Base-by-base conservation (phyloP, 2,329 filamentous ascomycete species). In the Byssochlamys sp. region DNA sequence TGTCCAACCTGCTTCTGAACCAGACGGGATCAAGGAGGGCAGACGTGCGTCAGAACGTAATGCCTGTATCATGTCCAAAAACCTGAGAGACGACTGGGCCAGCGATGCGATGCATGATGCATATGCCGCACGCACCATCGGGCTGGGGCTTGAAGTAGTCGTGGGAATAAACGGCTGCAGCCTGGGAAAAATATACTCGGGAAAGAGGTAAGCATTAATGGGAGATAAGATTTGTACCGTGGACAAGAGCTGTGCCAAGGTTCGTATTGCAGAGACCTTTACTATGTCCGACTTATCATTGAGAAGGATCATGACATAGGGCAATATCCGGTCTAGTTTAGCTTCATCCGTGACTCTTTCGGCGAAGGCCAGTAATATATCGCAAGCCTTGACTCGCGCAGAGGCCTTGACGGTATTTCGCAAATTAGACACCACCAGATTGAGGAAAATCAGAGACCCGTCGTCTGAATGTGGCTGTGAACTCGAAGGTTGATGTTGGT, bases 331-430 rank as follows among this genome's bases (percentile, higher is more conserved):
- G 71, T 99, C 95, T 53, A 99, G 78, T 71, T 96, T 97, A 2
- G 91, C 91, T 74, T 99, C 94, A 69, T 99, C 95, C 0, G 92
- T 95, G 26, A 97, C 75, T 59, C 89, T 82, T 73, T 97, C 91
- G 0, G 91, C 86, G 71, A 99, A 96, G 2, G 92, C 92, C 54
- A 99, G 77, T 53, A 99, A 80, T 48, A 99, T 81, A 70, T 99
- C 94, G 67, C 94, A 95, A 1, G 90, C 94, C 65, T 90, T 86
- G 49, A 96, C 80, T 63, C 90, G 87, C 27, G 92, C 90, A n/a
- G 90, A 87, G 2, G 91, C 85, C 64, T 92, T 86, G 4, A 91
- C 90, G 12, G 92, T 96, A 59, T 91, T 96, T 60, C 94, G 84
- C 63, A 99, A 74, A 24, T 90, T 95, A 1, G 92, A 89, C 5